Percentiles rank a stretch among this genome's conserved stretches.
Evolutionary conservation across 768 basidiomycete genomes (phyloP).

Genomic region (Collybiopsis confluens): DNA sequence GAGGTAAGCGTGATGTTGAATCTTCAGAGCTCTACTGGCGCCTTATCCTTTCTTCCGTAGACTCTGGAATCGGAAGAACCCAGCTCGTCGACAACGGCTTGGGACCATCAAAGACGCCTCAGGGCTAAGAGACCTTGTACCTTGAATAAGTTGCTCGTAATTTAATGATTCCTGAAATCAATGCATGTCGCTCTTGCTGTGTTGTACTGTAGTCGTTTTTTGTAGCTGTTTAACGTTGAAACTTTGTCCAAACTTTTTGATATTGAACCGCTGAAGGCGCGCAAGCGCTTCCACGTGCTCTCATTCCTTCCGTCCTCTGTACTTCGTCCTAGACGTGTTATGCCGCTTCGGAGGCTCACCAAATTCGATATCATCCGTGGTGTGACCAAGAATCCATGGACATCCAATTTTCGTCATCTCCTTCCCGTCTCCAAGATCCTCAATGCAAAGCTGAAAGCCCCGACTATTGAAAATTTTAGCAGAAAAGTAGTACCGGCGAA

Average conservation of each 20-base stretch:
- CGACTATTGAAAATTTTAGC: slow-evolving; percentile 35
- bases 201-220: background rate
- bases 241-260: too few relatives aligned
- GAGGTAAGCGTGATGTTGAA: slow-evolving; percentile 49
- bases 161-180: background rate
- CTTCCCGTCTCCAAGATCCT: slow-evolving; percentile 40
- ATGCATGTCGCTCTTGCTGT: background rate
- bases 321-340: slow-evolving; percentile 9
- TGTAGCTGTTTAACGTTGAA: too few relatives aligned
- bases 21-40: too few relatives aligned
- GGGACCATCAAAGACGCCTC: slow-evolving; percentile 14
- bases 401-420: slow-evolving; percentile 65
- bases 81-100: slow-evolving; percentile 50
- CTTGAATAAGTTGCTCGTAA: background rate
- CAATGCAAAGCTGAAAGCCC: slow-evolving; percentile 43
- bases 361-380: slow-evolving; percentile 37
- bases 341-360: slow-evolving; percentile 30
- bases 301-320: too few relatives aligned
- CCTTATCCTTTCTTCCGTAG: too few relatives aligned
- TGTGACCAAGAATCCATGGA: slow-evolving; percentile 51
- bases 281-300: too few relatives aligned
- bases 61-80: slow-evolving; percentile 82
- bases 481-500: slow-evolving; percentile 55
- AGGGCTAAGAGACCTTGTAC: background rate
- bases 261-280: too few relatives aligned